These are phyloP conservation scores for Komagataella phaffii DNA, from an alignment of 805 yeast species.

Conservation along the genomic window DNA sequence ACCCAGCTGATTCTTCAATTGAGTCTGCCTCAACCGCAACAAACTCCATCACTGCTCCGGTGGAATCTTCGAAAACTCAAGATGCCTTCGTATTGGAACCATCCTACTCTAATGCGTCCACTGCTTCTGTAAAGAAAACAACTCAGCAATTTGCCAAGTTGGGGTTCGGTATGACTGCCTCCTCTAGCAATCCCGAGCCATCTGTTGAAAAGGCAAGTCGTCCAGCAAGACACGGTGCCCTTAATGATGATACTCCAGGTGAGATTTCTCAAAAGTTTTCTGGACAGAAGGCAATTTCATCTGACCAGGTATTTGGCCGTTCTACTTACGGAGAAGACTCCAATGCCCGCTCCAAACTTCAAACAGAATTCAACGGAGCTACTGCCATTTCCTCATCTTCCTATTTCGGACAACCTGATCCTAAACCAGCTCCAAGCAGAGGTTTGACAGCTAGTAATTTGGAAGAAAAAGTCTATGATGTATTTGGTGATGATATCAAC, in stretches of 20 bases:
- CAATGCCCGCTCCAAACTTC: constrained; percentile 76
- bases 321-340: constrained; percentile 64
- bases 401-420: constrained; percentile 80
- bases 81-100: background rate
- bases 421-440: constrained; percentile 45
- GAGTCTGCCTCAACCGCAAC: constrained; percentile 1
- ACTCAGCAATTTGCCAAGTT: constrained; percentile 17
- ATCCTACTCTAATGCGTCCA: constrained; percentile 5
- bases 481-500: constrained; percentile 73
- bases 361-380: constrained; percentile 64
- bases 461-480: constrained; percentile 38
- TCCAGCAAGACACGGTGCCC: constrained; percentile 21
- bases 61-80: background rate
- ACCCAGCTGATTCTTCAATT: constrained; percentile 19
- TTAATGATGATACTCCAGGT: constrained; percentile 53
- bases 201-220: constrained; percentile 1
- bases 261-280: constrained; percentile 72
- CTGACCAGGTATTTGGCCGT: constrained; percentile 89
- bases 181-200: constrained; percentile 24
- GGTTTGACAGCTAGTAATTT: constrained; percentile 30
- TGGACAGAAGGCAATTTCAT: constrained; percentile 84
- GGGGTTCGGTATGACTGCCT: constrained; percentile 82
- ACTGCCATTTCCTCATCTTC: constrained; percentile 84
- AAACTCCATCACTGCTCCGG: constrained; percentile 1
- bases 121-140: constrained; percentile 4